Conservation (phyloP, 2,329 filamentous ascomycete genomes). For the Microdochium trichocladiopsis region DNA sequence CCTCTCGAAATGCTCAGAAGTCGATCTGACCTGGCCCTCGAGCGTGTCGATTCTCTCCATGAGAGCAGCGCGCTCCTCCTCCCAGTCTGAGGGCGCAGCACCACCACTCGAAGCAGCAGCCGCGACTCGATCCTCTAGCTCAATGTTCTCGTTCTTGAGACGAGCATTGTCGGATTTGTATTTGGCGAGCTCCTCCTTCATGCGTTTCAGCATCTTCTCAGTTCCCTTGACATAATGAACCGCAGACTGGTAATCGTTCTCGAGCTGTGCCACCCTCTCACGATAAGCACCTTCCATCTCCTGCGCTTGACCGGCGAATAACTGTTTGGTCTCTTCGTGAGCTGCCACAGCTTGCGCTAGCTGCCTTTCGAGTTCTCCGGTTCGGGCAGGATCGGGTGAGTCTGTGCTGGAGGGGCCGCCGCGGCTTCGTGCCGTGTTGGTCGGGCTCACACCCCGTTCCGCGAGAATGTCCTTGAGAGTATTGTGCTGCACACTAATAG, state of each 20-base stretch:
- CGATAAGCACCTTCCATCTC: constrained; percentile 86
- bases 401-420: constrained; percentile 66
- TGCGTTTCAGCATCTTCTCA: constrained; percentile 97
- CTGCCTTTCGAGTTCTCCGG: constrained; percentile 84
- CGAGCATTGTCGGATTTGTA: constrained; percentile 83
- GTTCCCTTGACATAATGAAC: constrained; percentile 98
- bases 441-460: constrained; percentile 80
- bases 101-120: constrained; percentile 22
- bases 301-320: constrained; percentile 72
- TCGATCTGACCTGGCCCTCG: constrained; percentile 60
- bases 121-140: constrained; percentile 48
- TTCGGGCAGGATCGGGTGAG: constrained; percentile 72
- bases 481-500: constrained; percentile 83
- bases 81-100: constrained; percentile 58
- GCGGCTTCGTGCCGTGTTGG: constrained; percentile 63
- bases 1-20: constrained; percentile 61
- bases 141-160: constrained; percentile 74
- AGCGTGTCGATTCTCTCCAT: constrained; percentile 62
- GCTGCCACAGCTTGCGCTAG: constrained; percentile 68
- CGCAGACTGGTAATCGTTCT: constrained; percentile 95
- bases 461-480: constrained; percentile 88
- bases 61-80: constrained; percentile 62
- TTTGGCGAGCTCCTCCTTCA: constrained; percentile 93
- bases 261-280: constrained; percentile 86
- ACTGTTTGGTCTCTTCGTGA: constrained; percentile 77